Evolutionary conservation across 2,329 filamentous ascomycete genomes (phyloP).

Genomic region (Ceratocystis smalleyi): DNA sequence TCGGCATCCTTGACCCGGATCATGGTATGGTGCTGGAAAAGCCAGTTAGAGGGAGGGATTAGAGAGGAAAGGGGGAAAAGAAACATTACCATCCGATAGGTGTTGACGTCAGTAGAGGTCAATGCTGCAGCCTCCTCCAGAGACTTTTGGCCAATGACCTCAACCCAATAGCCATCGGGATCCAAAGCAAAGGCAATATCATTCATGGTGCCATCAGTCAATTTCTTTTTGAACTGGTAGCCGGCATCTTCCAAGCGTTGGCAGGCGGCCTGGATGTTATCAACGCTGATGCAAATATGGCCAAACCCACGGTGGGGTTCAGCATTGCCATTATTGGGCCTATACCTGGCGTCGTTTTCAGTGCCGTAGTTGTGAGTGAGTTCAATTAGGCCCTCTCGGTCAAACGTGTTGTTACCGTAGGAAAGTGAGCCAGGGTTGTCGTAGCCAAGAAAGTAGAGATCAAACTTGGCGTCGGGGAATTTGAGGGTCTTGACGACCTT

Average conservation of each 20-base stretch:
- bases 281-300: constrained; percentile 69
- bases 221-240: constrained; percentile 89
- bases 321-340: constrained; percentile 74
- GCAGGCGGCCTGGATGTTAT: constrained; percentile 80
- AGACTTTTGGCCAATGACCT: constrained; percentile 59
- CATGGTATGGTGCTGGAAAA: constrained; percentile 68
- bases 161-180: constrained; percentile 77
- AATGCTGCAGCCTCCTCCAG: constrained; percentile 57
- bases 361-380: constrained; percentile 77
- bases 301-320: constrained; percentile 75
- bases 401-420: constrained; percentile 52
- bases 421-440: constrained; percentile 62
- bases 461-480: constrained; percentile 80
- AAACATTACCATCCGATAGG: constrained; percentile 52
- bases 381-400: constrained; percentile 82
- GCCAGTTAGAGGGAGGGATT: not conserved
- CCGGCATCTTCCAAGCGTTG: constrained; percentile 76
- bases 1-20: constrained; percentile 74
- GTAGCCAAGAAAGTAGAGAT: constrained; percentile 90
- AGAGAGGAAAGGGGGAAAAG: not conserved
- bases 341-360: constrained; percentile 67
- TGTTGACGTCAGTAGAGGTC: constrained; percentile 54
- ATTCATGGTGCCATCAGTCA: constrained; percentile 74
- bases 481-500: constrained; percentile 65
- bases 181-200: constrained; percentile 83